phyloP scores from a whole-genome alignment of 768 basidiomycete species.

The Leccinum broughii region DNA sequence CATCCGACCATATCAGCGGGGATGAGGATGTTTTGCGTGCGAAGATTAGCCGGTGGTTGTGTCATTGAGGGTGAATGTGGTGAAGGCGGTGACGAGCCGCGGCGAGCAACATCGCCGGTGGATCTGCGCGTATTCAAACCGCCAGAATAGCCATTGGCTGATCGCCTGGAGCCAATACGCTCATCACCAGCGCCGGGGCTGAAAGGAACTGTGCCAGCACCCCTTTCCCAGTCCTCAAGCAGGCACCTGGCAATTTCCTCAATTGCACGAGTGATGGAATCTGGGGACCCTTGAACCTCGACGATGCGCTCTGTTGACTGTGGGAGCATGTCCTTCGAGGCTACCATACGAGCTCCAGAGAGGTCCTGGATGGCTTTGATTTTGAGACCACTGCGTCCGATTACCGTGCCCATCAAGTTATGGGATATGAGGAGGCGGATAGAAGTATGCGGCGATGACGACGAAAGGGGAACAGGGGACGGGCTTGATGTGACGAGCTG shows the following conservation, averaged over 20 bases:
- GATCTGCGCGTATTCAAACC: constrained; percentile 58
- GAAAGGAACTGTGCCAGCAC: constrained; percentile 91
- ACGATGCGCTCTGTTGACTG: constrained; percentile 99
- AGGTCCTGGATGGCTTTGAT: constrained; percentile 98
- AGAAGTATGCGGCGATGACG: constrained; percentile 70
- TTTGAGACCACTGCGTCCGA: constrained; percentile 93
- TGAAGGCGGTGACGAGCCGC: constrained; percentile 42
- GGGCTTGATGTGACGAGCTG: constrained; percentile 86
- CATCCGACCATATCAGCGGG: constrained; percentile 99
- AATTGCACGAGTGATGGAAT: constrained; percentile 90
- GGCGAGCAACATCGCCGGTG: constrained; percentile 55
- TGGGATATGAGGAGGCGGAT: constrained; percentile 98
- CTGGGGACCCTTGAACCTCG: constrained; percentile 93
- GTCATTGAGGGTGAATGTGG: constrained; percentile 46
- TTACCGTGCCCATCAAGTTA: constrained; percentile 99
- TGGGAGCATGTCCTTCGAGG: constrained; percentile 98
- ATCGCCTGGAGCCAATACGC: constrained; percentile 51
- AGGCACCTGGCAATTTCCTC: constrained; percentile 95
- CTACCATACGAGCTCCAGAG: constrained; percentile 97
- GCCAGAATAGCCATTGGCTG: constrained; percentile 51
- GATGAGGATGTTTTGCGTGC: constrained; percentile 99
- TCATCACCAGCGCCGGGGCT: constrained; percentile 86
- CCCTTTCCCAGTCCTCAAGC: constrained; percentile 95
- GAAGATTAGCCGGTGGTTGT: constrained; percentile 74
- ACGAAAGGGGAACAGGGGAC: constrained; percentile 67